Percentiles rank a stretch among this genome's conserved stretches.
Evolutionary conservation across 2,329 filamentous ascomycete species (phyloP).

Genomic region (Colletotrichum lupini): DNA sequence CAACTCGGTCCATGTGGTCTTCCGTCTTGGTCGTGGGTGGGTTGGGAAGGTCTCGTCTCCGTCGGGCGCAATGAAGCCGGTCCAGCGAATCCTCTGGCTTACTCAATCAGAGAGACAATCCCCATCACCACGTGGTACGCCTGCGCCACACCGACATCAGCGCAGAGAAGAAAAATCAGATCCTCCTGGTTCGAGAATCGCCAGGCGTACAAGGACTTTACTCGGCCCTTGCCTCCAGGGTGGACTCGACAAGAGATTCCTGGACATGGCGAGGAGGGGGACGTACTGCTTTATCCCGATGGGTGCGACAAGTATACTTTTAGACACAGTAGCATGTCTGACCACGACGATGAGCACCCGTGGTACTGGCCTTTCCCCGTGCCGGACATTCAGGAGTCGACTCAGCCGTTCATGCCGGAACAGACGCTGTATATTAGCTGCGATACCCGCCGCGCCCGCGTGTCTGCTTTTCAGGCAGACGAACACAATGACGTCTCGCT

Average conservation of each 20-base stretch:
- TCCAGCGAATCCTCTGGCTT: not conserved
- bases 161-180: not conserved
- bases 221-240: not conserved
- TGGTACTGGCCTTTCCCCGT: not conserved
- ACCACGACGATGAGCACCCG: not conserved
- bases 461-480: not conserved
- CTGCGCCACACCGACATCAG: not conserved
- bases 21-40: slow-evolving; percentile 8
- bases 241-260: not conserved
- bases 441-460: not conserved
- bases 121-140: slow-evolving; percentile 11
- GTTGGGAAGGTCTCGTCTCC: not conserved
- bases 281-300: not conserved
- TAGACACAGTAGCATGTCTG: not conserved
- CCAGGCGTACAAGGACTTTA: not conserved
- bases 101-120: not conserved
- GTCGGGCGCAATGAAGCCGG: not conserved
- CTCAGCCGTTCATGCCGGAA: not conserved
- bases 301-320: not conserved
- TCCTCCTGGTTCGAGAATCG: not conserved
- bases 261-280: not conserved
- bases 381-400: not conserved
- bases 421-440: not conserved
- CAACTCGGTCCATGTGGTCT: not conserved
- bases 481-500: not conserved